Conservation (phyloP, 1,139 yeast genomes). For the Kluyveromyces marxianus region DNA sequence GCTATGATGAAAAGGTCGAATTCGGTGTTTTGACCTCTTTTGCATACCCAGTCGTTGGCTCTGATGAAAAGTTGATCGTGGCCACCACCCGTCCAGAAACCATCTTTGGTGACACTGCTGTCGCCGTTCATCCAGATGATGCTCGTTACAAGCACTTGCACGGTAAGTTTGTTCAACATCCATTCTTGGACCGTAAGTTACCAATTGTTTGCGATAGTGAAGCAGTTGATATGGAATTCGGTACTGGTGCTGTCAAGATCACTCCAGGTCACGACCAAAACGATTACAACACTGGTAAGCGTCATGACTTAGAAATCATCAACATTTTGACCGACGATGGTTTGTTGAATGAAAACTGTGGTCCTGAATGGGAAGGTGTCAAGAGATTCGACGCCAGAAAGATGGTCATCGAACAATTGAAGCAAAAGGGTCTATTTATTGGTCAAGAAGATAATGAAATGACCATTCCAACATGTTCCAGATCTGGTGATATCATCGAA, state of each 20-base stretch:
- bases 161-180: conserved; percentile 87
- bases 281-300: conserved; percentile 94
- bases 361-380: conserved; percentile 75
- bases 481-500: conserved; percentile 95
- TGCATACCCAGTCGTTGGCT: conserved; percentile 80
- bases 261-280: conserved; percentile 98
- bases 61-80: conserved; percentile 84
- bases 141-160: conserved; percentile 87
- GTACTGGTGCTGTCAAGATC: conserved; percentile 99
- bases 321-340: conserved; percentile 93
- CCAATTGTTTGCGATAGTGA: conserved; percentile 87
- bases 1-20: conserved; percentile 82
- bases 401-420: conserved; percentile 72
- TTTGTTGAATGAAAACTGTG: conserved; percentile 82
- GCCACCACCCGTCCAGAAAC: conserved; percentile 99
- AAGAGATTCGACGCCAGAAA: conserved; percentile 93
- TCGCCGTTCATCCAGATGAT: conserved; percentile 96
- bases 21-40: conserved; percentile 94
- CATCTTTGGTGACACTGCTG: conserved; percentile 93
- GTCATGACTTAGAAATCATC: conserved; percentile 80
- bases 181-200: conserved; percentile 74
- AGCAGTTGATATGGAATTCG: conserved; percentile 98
- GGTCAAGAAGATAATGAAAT: conserved; percentile 92
- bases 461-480: conserved; percentile 88
- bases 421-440: conserved; percentile 51